These are phyloP conservation scores for Pyrenophora seminiperda DNA, from an alignment of 2,329 filamentous ascomycete species.

Conservation along the genomic window DNA sequence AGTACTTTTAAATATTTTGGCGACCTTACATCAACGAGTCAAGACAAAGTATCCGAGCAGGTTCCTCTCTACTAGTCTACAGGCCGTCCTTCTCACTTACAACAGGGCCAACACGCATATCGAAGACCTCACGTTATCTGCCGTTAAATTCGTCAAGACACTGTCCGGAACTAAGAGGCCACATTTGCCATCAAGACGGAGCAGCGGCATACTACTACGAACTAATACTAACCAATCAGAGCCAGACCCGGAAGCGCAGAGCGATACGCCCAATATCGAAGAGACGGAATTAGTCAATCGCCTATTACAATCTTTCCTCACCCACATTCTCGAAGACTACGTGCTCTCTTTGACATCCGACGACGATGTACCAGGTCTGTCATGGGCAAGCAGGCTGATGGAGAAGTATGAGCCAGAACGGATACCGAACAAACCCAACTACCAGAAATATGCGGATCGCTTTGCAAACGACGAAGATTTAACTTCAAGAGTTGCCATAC, in stretches of 20 bases:
- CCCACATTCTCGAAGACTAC: constrained; percentile 75
- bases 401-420: constrained; percentile 71
- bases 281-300: constrained; percentile 67
- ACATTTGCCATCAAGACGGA: constrained; percentile 63
- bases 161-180: constrained; percentile 71
- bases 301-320: constrained; percentile 77
- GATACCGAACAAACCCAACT: constrained; percentile 61
- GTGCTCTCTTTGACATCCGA: constrained; percentile 58
- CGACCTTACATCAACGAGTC: constrained; percentile 73
- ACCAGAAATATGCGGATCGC: constrained; percentile 64
- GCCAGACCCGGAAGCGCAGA: constrained; percentile 63
- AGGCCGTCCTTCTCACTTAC: constrained; percentile 72
- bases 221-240: constrained; percentile 44
- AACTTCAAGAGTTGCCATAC: constrained; percentile 65
- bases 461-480: constrained; percentile 69
- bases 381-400: constrained; percentile 63
- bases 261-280: constrained; percentile 51
- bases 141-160: constrained; percentile 72
- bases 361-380: constrained; percentile 56
- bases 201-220: constrained; percentile 54
- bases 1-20: constrained; percentile 71
- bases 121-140: constrained; percentile 70
- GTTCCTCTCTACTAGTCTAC: constrained; percentile 77
- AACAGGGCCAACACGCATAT: constrained; percentile 59
- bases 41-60: constrained; percentile 78